Base-by-base conservation (phyloP, 2,329 filamentous ascomycete genomes). In the Calonectria pseudoturangicola region DNA sequence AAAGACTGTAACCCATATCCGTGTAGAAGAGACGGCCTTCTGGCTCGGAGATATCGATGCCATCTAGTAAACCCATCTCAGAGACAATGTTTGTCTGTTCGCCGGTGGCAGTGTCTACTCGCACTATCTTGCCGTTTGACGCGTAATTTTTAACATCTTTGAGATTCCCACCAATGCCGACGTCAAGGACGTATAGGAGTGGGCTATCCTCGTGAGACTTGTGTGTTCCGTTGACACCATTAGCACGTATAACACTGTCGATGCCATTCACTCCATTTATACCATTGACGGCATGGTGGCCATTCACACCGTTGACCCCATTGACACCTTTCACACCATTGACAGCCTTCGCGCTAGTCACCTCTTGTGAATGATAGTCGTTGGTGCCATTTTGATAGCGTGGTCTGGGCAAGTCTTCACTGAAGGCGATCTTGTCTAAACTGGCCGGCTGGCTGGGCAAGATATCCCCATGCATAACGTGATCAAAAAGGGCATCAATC, bases 91-190 rank as follows among this genome's bases (percentile, higher is more conserved):
- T 36, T 6, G 10, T 56, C 28, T 56, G 27, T 15, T 56, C 28
- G 1, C 50, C 50, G 13, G 50, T 56, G 4, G 8, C 2, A n/a
- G 50, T 8, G 21, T 56, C 30, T 2, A 56, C n/a, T 28, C 30
- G 50, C 16, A 56, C n/a, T n/a, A 56, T 56, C n/a, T 28, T 30
- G 6, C 50, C 50, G n/a, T 56, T 56, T 33, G 50, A 33, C 16
- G 18, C 16, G 18, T 36, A 56, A 16, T 56, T 56, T 8, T 15
- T 13, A 56, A 56, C n/a, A 4, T 56, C 50, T 10, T 56, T 56
- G 4, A 56, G 28, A 21, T 56, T 56, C 10, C 30, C 50, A 5
- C 50, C 50, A 56, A 56, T 28, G 4, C 50, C 50, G 30, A 56
- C 50, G 7, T 56, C 50, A 56, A 56, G 50, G 6, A 30, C 50